Conservation (phyloP, 2,329 filamentous ascomycete species). For the Diaporthe citri region DNA sequence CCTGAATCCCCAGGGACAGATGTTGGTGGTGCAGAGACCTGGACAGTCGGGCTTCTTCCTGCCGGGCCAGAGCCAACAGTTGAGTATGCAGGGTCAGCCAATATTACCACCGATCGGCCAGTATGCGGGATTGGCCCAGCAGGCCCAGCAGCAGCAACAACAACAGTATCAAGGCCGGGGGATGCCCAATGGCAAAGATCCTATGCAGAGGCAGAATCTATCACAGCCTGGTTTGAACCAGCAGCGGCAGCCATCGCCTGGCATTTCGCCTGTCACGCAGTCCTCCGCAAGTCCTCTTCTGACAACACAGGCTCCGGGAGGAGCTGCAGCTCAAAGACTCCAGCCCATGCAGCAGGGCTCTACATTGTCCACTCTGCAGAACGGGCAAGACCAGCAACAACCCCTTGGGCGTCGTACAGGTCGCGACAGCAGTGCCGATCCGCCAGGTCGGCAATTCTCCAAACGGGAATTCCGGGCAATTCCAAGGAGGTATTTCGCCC, state of each 20-base stretch:
- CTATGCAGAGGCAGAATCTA: slow-evolving; percentile 15
- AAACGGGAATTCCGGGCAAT: slow-evolving; percentile 22
- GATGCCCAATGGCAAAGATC: slow-evolving; percentile 11
- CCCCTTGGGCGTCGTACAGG: slow-evolving; percentile 36
- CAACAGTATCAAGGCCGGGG: slow-evolving; percentile 26
- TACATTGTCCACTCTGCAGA: neutral
- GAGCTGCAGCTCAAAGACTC: slow-evolving; percentile 12
- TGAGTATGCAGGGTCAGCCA: slow-evolving; percentile 40
- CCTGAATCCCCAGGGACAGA: slow-evolving; percentile 37
- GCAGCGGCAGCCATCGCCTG: slow-evolving; percentile 34
- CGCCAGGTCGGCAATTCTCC: slow-evolving; percentile 39
- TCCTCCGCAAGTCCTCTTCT: slow-evolving; percentile 36
- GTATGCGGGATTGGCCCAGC: slow-evolving; percentile 35
- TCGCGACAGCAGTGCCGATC: slow-evolving; percentile 40
- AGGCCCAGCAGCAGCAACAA: slow-evolving; percentile 34
- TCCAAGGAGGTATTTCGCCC: slow-evolving; percentile 34
- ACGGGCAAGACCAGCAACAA: slow-evolving; percentile 24
- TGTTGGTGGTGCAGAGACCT: slow-evolving; percentile 32
- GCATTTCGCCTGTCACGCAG: slow-evolving; percentile 40
- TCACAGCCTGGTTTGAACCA: neutral
- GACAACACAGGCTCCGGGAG: slow-evolving; percentile 25
- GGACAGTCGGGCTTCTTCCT: slow-evolving; percentile 36
- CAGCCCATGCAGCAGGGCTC: slow-evolving; percentile 39
- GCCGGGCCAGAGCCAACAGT: slow-evolving; percentile 29
- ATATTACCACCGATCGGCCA: slow-evolving; percentile 37